Base-by-base conservation (phyloP, 176 grass and related monocot species). In the Carex kokanica region DNA sequence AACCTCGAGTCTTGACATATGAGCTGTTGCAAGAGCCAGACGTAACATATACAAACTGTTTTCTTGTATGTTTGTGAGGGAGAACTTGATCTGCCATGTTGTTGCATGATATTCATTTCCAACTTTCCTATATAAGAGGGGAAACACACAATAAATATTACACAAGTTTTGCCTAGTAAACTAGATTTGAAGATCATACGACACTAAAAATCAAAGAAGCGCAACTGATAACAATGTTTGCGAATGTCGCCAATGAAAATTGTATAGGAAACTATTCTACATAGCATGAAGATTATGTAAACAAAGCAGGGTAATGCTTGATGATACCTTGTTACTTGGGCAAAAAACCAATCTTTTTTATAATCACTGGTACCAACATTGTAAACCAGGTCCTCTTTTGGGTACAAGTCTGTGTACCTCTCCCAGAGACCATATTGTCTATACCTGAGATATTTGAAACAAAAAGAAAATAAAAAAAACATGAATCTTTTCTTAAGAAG, bases 271-370 rank as follows among this genome's bases (percentile, higher is more conserved):
- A 49, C 41, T 43, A 8, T 43, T 43, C 41, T 43, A 43, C 2
- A 49, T 49, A 12, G 43, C 11, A 49, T 49, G 45, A 49, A 49
- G 10, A 49, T 49, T 49, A 49, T 49, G 0, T 49, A 49, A 12
- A 49, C 45, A 49, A 49, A 49, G 16, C 10, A 41, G 6, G 36
- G 6, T 38, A 40, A 36, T 41, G 31, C 4, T 67, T 17, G 10
- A 78, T 78, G 9, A 6, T 18, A 25, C 94, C 91, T 92, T 15
- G 90, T 92, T 64, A 92, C 94, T 31, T 97, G 94, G 4, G 92
- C 90, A 43, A 94, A 97, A 84, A 94, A 97, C 94, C 94, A 97
- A 74, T 97, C 90, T 36, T 79, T 97, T 47, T 64, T 88, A 66
- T 83, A 74, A 55, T 92, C 55, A 72, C 90, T 92, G 13, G 54